Evolutionary conservation across 306 rosid genomes (phyloP).

Genomic region (Vigna radiata): DNA sequence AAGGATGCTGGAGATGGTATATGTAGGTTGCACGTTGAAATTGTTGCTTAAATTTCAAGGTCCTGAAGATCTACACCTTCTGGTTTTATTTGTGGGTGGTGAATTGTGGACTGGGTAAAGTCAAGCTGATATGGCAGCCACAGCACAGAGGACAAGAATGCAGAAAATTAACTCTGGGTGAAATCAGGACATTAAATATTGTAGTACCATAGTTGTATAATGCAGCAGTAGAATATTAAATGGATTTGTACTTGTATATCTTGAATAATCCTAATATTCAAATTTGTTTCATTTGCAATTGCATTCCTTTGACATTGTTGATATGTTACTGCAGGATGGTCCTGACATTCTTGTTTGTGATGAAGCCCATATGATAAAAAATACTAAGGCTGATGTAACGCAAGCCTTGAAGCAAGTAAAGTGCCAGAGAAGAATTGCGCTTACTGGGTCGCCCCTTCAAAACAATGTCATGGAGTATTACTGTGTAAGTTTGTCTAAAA

Average conservation of each 20-base stretch:
- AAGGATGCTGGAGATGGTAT: no score
- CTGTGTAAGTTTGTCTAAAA: conserved; percentile 69
- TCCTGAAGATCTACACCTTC: not conserved
- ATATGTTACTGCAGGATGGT: conserved; percentile 75
- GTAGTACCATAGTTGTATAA: not conserved
- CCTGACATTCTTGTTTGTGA: conserved; percentile 99
- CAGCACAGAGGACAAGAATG: conserved; percentile 12
- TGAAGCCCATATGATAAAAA: conserved; percentile 96
- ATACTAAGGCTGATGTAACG: conserved; percentile 87
- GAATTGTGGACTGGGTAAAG: not conserved
- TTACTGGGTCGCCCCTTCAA: conserved; percentile 98
- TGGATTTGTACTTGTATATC: conserved; percentile 29
- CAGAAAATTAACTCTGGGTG: not conserved
- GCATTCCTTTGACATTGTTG: conserved; percentile 39
- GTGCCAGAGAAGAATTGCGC: conserved; percentile 95
- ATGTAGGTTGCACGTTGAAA: no score
- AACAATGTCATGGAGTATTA: conserved; percentile 99
- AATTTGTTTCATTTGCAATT: conserved; percentile 26
- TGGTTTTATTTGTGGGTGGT: conserved; percentile 17
- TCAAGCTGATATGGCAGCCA: conserved; percentile 1
- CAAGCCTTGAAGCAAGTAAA: conserved; percentile 96
- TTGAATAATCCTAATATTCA: conserved; percentile 18
- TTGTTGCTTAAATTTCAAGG: no score
- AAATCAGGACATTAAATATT: conserved; percentile 7
- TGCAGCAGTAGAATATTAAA: not conserved